A percentile compares a stretch with the other conserved stretches of the same genome.
These are phyloP conservation scores for Boletus bicolor DNA, from an alignment of 768 basidiomycete genomes.

Conservation along the genomic window DNA sequence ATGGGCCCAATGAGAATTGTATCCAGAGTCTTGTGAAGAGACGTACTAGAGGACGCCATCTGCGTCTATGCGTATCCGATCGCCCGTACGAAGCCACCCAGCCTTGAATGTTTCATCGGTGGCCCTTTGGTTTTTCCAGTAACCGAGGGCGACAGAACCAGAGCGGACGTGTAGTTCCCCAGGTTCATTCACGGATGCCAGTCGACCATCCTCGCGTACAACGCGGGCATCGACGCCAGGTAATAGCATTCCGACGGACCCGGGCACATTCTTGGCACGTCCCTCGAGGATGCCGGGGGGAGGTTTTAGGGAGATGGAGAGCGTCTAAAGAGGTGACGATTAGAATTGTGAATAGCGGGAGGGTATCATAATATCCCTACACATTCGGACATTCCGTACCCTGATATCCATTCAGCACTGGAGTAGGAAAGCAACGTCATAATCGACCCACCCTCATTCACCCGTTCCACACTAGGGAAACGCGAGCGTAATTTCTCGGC, in stretches of 20 bases:
- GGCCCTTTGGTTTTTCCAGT: conserved; percentile 68
- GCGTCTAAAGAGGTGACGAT: conserved; percentile 42
- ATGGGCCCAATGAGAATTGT: neutral
- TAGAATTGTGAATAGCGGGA: neutral
- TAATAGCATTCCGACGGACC: conserved; percentile 54
- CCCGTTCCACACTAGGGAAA: conserved; percentile 31
- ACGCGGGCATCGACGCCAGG: conserved; percentile 67
- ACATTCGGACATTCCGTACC: conserved; percentile 70
- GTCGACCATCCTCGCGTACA: conserved; percentile 53
- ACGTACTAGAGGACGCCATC: conserved; percentile 66
- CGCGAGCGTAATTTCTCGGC: conserved; percentile 39
- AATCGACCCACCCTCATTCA: conserved; percentile 45
- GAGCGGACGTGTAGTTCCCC: conserved; percentile 67
- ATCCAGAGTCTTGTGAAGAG: neutral
- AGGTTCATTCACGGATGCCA: conserved; percentile 52
- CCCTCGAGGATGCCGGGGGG: conserved; percentile 45
- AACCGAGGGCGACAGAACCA: conserved; percentile 58
- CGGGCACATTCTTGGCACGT: conserved; percentile 36
- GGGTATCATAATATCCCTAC: conserved; percentile 37
- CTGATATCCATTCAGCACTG: conserved; percentile 31
- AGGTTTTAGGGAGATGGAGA: conserved; percentile 46
- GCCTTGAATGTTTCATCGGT: conserved; percentile 61
- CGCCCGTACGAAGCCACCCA: conserved; percentile 77
- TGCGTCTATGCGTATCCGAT: conserved; percentile 59
- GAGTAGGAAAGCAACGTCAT: neutral